A percentile compares a stretch with the other conserved stretches of the same genome.
phyloP scores from a whole-genome alignment of 768 basidiomycete species.

The Lepiota brunneoincarnata region DNA sequence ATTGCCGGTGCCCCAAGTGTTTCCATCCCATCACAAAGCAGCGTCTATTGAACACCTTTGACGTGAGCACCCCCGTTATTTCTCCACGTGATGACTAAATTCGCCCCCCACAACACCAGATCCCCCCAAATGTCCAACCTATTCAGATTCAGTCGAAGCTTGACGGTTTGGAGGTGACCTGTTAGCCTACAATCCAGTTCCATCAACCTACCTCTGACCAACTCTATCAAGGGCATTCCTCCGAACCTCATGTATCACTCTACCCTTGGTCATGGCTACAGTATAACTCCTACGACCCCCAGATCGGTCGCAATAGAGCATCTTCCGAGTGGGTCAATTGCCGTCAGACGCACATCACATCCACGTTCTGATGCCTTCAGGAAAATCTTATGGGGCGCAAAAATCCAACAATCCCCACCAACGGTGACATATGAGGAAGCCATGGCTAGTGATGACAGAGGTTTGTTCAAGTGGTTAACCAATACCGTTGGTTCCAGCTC shows the following conservation, averaged over 20 bases:
- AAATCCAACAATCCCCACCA: constrained; percentile 73
- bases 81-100: background rate
- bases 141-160: constrained; percentile 48
- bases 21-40: constrained; percentile 90
- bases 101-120: constrained; percentile 44
- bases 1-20: constrained; percentile 85
- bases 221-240: constrained; percentile 46
- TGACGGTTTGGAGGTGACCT: constrained; percentile 72
- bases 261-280: constrained; percentile 90
- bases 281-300: constrained; percentile 78
- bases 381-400: constrained; percentile 79
- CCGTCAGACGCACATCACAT: background rate
- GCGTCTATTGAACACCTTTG: constrained; percentile 82
- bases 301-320: constrained; percentile 28
- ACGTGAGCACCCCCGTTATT: constrained; percentile 40
- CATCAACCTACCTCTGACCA: background rate
- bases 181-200: constrained; percentile 39
- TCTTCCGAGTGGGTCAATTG: constrained; percentile 41
- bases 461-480: constrained; percentile 77
- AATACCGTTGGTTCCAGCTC: constrained; percentile 59
- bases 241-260: constrained; percentile 67
- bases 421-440: constrained; percentile 69
- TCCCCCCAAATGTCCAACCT: constrained; percentile 73
- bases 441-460: constrained; percentile 62
- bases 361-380: constrained; percentile 25